These are phyloP conservation scores for Evansstolkia leycettana DNA, from an alignment of 495 filamentous ascomycete species.

Conservation along the genomic window DNA sequence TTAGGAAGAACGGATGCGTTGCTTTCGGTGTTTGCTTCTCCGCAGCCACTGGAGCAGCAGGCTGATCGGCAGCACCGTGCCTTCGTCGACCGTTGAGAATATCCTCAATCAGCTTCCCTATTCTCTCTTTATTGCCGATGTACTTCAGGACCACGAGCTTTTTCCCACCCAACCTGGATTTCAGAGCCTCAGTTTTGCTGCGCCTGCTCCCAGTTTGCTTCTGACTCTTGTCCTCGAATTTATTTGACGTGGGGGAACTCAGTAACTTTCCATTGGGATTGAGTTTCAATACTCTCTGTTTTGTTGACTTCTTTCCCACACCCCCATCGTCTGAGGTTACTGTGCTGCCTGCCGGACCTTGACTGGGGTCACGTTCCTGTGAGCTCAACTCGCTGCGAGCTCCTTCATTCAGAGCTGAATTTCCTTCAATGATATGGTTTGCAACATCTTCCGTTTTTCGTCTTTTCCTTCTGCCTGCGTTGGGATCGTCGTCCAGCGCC, in stretches of 20 bases:
- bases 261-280: slow-evolving; percentile 44
- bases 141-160: slow-evolving; percentile 38
- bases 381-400: too few species aligned
- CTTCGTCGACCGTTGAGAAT: slow-evolving; percentile 28
- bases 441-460: slow-evolving; percentile 26
- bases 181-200: slow-evolving; percentile 10
- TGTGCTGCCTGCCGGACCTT: too few species aligned
- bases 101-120: slow-evolving; percentile 37
- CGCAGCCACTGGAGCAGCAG: slow-evolving; percentile 5
- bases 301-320: slow-evolving; percentile 3
- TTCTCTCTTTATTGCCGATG: slow-evolving; percentile 7
- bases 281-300: slow-evolving; percentile 39
- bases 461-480: slow-evolving; percentile 34
- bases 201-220: slow-evolving; percentile 14
- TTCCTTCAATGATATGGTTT: too few species aligned
- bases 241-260: slow-evolving; percentile 32
- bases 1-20: slow-evolving; percentile 74
- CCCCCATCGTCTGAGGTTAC: too few species aligned
- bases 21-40: slow-evolving; percentile 37
- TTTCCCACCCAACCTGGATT: slow-evolving; percentile 4
- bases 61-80: slow-evolving; percentile 1
- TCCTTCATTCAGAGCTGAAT: too few species aligned
- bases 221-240: slow-evolving; percentile 11
- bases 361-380: too few species aligned
- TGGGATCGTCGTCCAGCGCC: slow-evolving; percentile 27